Conservation (phyloP, 768 basidiomycete genomes). For the Saitozyma podzolica region DNA sequence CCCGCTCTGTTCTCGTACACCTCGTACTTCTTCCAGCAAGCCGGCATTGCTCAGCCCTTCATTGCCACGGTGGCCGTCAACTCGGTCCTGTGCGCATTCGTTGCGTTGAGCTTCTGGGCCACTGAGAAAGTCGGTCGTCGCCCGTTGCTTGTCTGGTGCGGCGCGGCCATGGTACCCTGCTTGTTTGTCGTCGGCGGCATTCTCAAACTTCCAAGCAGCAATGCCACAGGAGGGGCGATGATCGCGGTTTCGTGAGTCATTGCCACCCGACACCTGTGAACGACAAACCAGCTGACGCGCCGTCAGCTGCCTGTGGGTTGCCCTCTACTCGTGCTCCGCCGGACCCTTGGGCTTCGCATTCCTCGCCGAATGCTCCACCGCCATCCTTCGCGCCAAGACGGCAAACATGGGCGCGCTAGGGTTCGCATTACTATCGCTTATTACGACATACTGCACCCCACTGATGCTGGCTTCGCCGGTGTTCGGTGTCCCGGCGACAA, state of each 20-base stretch:
- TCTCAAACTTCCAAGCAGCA: not conserved
- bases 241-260: constrained; percentile 6
- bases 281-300: too few species aligned
- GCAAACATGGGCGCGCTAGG: constrained; percentile 7
- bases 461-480: constrained; percentile 5
- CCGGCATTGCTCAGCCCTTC: constrained; percentile 23
- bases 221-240: not conserved
- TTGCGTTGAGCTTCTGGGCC: not conserved
- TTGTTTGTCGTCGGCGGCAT: constrained; percentile 6
- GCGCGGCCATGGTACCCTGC: not conserved
- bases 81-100: not conserved
- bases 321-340: constrained; percentile 7
- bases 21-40: constrained; percentile 25
- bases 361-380: constrained; percentile 15
- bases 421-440: not conserved
- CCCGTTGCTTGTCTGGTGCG: not conserved
- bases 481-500: constrained; percentile 1
- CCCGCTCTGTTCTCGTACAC: constrained; percentile 12
- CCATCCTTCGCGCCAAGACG: constrained; percentile 22
- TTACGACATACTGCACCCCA: constrained; percentile 11
- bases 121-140: constrained; percentile 11
- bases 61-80: constrained; percentile 12
- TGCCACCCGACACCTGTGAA: too few species aligned
- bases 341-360: constrained; percentile 18
- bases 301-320: constrained; percentile 6